These are phyloP conservation scores for Thielaviopsis cerberus DNA, from an alignment of 2,329 filamentous ascomycete genomes.

Conservation along the genomic window DNA sequence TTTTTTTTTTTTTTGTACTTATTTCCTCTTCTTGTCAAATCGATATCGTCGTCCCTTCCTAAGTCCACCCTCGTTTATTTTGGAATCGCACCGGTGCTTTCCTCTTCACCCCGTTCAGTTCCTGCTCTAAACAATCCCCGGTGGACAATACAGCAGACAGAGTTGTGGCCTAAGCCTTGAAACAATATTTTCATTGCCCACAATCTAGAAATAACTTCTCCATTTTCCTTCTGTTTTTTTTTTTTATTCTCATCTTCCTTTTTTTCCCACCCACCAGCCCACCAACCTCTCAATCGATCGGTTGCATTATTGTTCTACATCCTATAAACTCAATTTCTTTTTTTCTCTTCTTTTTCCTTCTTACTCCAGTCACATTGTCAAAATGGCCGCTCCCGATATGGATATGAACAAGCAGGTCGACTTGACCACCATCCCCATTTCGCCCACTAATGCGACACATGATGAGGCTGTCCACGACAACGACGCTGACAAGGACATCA, in stretches of 20 bases:
- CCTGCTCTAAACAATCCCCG: conserved; percentile 7
- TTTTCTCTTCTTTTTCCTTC: conserved; percentile 6
- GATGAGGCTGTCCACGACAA: conserved; percentile 23
- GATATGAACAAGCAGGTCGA: conserved; percentile 40
- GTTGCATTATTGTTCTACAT: conserved; percentile 6
- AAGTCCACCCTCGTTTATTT: conserved; percentile 11
- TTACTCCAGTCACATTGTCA: conserved; percentile 10
- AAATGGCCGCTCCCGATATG: conserved; percentile 20
- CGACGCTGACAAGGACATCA: conserved; percentile 48
- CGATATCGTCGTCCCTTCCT: not conserved
- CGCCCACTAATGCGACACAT: conserved; percentile 37
- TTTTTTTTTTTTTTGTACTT: not conserved
- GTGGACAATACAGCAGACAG: conserved; percentile 8
- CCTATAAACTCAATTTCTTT: conserved; percentile 1
- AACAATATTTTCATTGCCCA: conserved; percentile 11
- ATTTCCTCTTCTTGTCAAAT: not conserved
- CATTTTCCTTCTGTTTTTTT: not conserved
- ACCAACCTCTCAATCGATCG: conserved; percentile 3
- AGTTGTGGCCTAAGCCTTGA: conserved; percentile 7
- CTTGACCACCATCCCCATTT: conserved; percentile 49
- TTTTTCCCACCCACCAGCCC: conserved; percentile 5
- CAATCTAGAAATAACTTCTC: not conserved
- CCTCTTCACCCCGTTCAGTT: conserved; percentile 8
- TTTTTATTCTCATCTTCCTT: conserved; percentile 3
- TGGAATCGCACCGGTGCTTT: conserved; percentile 12